Conservation (phyloP, 129 eudicot species). For the Chrysanthemum seticuspe region DNA sequence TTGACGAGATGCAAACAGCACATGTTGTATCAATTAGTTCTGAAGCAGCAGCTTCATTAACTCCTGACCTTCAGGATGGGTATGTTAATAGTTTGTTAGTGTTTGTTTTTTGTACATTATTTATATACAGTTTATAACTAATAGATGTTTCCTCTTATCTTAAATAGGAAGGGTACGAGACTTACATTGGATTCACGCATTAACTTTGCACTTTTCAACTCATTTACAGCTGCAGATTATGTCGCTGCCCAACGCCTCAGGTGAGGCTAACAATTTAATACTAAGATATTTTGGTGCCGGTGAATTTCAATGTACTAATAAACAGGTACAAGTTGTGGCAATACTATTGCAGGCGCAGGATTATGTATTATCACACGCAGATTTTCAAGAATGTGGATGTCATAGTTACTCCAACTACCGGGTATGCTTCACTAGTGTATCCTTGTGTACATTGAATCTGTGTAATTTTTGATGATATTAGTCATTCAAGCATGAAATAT, state of each 20-base stretch:
- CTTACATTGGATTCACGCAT: slow-evolving; percentile 71
- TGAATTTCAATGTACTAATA: no score
- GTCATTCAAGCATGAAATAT: slow-evolving; percentile 21
- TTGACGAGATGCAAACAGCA: slow-evolving; percentile 76
- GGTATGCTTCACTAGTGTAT: slow-evolving; percentile 43
- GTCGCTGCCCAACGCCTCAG: slow-evolving; percentile 90
- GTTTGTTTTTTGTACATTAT: no score
- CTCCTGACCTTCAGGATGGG: slow-evolving; percentile 81
- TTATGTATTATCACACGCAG: no score
- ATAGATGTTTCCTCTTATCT: slow-evolving; percentile 26
- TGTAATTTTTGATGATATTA: neutral
- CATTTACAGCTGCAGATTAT: slow-evolving; percentile 81
- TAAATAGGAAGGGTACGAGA: slow-evolving; percentile 46
- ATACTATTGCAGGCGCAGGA: no score
- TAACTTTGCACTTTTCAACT: slow-evolving; percentile 68
- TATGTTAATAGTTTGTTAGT: slow-evolving; percentile 8
- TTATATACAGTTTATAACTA: neutral
- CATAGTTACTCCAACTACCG: slow-evolving; percentile 89
- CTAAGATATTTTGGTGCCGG: neutral
- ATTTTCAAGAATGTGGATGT: slow-evolving; percentile 79
- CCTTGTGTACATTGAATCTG: neutral
- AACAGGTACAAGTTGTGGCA: no score
- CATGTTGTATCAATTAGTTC: slow-evolving; percentile 92
- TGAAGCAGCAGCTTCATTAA: slow-evolving; percentile 58
- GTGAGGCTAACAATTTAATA: slow-evolving; percentile 34